Evolutionary conservation across 2,329 filamentous ascomycete species (phyloP), one percentile per base, ranked within the genome.

Genomic region (Talaromyces sp.): DNA sequence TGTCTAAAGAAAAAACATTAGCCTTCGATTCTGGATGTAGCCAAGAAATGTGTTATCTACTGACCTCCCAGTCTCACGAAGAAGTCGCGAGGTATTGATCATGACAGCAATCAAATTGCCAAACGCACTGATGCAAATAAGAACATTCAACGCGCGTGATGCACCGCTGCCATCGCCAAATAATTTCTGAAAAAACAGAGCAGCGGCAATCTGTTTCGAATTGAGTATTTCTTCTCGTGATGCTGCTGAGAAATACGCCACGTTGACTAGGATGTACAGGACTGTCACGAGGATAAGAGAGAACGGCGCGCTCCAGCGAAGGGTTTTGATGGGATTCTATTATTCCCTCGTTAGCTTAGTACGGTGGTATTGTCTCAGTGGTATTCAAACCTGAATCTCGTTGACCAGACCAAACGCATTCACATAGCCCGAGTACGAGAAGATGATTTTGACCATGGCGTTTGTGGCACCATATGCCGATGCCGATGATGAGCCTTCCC

Each of bases 341-440:
- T 23, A 23, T 28, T 31, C 23, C 23, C 31, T 28, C 6, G n/a
- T 62, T 59, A 62, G 52, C 8, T 9, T 27, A 31, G 8, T 30
- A 51, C 27, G 34, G 3, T 5, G 6, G 18, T 18, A 36, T 23
- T 30, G 5, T 34, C 33, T 34, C 6, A 28, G 30, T 52, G 14
- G 42, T 27, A 33, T 56, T 6, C 57, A 8, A 3, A 79, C 78
- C 69, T 81, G 82, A 65, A 87, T 81, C 70, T 88, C 85, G 58
- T 86, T 86, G 61, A 84, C 82, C 3, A 88, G 78, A 63, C 86
- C 86, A 72, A 87, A 87, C 0, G 84, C 83, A 64, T 87, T 88
- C 10, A 78, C 73, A 63, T 82, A 87, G 1, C 85, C 85, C 0
- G 75, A 70, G 63, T 86, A 88, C 0, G 84, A 83, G 62, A 86